Conservation (phyloP, 306 rosid species). For the Canavalia ensiformis region DNA sequence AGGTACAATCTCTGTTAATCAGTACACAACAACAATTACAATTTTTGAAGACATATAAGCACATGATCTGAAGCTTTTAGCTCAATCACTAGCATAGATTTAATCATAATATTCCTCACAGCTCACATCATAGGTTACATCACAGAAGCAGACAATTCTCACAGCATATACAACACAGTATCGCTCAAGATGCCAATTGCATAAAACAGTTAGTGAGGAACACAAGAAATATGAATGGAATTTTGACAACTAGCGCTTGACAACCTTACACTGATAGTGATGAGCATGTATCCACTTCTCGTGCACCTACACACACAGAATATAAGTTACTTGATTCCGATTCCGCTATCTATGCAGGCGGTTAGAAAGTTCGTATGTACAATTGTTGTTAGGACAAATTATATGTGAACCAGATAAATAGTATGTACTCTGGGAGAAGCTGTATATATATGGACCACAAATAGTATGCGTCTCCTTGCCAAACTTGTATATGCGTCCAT, state of each 20-base stretch:
- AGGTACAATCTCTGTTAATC: slow-evolving; percentile 30
- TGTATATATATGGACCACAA: background rate
- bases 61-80: background rate
- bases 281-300: slow-evolving; percentile 1
- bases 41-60: background rate
- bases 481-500: background rate
- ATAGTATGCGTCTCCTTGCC: too few relatives aligned
- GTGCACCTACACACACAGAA: background rate
- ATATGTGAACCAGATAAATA: background rate
- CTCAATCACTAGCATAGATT: slow-evolving; percentile 34
- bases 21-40: slow-evolving; percentile 38
- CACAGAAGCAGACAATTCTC: slow-evolving; percentile 8
- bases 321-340: slow-evolving; percentile 29
- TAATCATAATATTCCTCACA: slow-evolving; percentile 23
- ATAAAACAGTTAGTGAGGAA: background rate
- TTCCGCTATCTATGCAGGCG: background rate
- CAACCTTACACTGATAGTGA: slow-evolving; percentile 17
- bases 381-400: background rate
- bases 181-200: background rate
- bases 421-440: background rate
- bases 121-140: slow-evolving; percentile 33
- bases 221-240: slow-evolving; percentile 9
- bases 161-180: slow-evolving; percentile 9
- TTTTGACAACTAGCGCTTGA: slow-evolving; percentile 6
- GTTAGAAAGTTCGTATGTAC: background rate